Evolutionary conservation across 352 stramenopile species (phyloP).

Genomic region (Pythium brassicae): DNA sequence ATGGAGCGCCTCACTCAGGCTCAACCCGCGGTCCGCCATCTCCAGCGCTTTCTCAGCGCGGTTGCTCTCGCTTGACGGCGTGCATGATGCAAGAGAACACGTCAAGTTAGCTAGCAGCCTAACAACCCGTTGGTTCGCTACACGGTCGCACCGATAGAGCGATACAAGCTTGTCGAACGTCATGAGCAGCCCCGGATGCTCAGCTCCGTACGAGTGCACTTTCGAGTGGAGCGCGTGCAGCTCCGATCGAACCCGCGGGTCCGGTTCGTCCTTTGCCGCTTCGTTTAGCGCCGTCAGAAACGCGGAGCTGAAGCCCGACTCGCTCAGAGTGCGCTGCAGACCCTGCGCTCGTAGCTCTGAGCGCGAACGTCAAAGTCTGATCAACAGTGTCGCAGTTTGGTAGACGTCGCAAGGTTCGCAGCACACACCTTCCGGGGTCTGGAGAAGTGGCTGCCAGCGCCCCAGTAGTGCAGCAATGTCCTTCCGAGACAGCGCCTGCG

Average conservation of each 20-base stretch:
- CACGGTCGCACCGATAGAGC: slow-evolving; percentile 25
- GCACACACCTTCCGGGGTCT: slow-evolving; percentile 32
- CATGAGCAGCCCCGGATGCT: slow-evolving; percentile 25
- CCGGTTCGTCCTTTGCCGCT: slow-evolving; percentile 19
- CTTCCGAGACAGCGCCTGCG: slow-evolving; percentile 24
- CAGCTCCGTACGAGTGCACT: slow-evolving; percentile 26
- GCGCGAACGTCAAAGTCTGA: background rate
- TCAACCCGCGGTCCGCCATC: slow-evolving; percentile 34
- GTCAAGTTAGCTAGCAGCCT: background rate
- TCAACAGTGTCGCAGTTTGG: background rate
- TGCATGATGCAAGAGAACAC: background rate
- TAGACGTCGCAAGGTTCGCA: background rate
- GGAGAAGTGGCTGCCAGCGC: slow-evolving; percentile 44
- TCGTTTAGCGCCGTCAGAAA: slow-evolving; percentile 3
- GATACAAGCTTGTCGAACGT: slow-evolving; percentile 35
- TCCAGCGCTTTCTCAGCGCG: slow-evolving; percentile 25
- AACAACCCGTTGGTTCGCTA: background rate
- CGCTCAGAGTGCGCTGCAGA: slow-evolving; percentile 11
- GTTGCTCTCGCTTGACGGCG: slow-evolving; percentile 12
- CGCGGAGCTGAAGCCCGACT: slow-evolving; percentile 1
- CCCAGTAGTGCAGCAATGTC: slow-evolving; percentile 35
- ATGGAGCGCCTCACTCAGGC: slow-evolving; percentile 33
- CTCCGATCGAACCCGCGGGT: slow-evolving; percentile 33
- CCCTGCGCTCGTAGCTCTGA: slow-evolving; percentile 27
- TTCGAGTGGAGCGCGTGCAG: slow-evolving; percentile 57